Evolutionary conservation across 116 monocot species (phyloP), one percentile per base, ranked within the genome.

Genomic region (Trichopus zeylanicus): DNA sequence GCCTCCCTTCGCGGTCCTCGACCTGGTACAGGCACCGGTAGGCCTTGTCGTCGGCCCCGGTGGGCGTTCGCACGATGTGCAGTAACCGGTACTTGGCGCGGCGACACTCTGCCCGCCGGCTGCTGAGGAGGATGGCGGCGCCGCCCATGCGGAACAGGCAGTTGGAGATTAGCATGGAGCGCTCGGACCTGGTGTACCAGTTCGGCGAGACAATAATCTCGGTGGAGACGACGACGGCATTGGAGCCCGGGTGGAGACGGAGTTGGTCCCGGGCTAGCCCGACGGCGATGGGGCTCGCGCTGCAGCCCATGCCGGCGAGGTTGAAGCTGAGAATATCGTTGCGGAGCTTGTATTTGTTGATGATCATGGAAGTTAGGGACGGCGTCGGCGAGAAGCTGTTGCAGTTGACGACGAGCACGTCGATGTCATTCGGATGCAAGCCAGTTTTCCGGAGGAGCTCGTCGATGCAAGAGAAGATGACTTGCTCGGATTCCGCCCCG

Each of bases 121-220:
- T 85, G 51, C 80, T 79, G 49, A 85, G 76, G 23, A 85, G 79
- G 52, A 72, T 46, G 57, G 85, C 79, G 18, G 80, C 80, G 19
- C 76, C 76, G 60, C 84, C 84, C 78, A 79, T 70, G 15, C 84
- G 84, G 76, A 84, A 84, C 62, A 84, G 9, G 15, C 16, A 16
- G 48, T 21, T 48, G n/a, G 48, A 19, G 12, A 48, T 48, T 6
- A 48, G 19, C 48, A 48, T 48, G 7, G 48, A 48, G 6, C 48
- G 48, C 6, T 48, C 48, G n/a, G 16, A n/a, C 18, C 48, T n/a
- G 18, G 5, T 16, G 48, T 74, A 74, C 74, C 74, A 60, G 64
- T 85, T 85, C 9, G 76, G 73, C 5, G 84, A 79, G 6, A 21
- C 20, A 26, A 76, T 73, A 56, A 70, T 80, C 65, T 85, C 76